phyloP scores from a whole-genome alignment of 495 filamentous ascomycete species.

The Penicillium ochrochloron region DNA sequence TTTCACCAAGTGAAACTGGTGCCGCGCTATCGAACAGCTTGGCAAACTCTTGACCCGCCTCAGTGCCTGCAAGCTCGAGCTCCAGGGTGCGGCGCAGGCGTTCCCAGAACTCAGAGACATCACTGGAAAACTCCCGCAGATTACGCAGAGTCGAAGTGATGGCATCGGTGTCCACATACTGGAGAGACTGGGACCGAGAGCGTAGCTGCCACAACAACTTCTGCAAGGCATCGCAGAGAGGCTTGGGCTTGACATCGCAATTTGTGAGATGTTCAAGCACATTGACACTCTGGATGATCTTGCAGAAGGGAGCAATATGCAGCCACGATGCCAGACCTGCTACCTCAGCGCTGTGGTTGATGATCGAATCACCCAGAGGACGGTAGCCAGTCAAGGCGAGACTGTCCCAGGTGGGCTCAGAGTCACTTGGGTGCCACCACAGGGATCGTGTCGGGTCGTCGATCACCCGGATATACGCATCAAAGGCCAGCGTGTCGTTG shows the following conservation, averaged over 20 bases:
- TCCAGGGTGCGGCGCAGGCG: conserved; percentile 56
- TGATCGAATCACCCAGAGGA: conserved; percentile 51
- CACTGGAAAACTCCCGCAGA: conserved; percentile 47
- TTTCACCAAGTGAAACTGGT: conserved; percentile 11
- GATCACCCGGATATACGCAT: conserved; percentile 65
- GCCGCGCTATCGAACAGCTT: conserved; percentile 52
- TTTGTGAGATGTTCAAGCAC: conserved; percentile 56
- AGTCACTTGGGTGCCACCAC: conserved; percentile 67
- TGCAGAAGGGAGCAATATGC: conserved; percentile 61
- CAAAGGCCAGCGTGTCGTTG: conserved; percentile 66
- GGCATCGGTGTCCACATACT: conserved; percentile 50
- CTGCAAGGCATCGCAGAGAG: conserved; percentile 54
- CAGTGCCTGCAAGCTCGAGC: conserved; percentile 53
- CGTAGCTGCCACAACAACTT: conserved; percentile 50
- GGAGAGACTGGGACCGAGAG: conserved; percentile 38
- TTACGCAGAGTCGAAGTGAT: conserved; percentile 51
- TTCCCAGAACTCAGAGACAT: conserved; percentile 60
- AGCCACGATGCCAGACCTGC: conserved; percentile 62
- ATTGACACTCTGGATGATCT: conserved; percentile 56
- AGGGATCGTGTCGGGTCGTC: conserved; percentile 64
- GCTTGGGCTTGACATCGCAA: conserved; percentile 54
- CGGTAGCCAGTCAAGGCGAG: conserved; percentile 65
- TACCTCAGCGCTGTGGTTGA: conserved; percentile 56
- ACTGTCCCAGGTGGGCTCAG: conserved; percentile 75
- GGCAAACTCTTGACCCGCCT: conserved; percentile 43